phyloP scores from a whole-genome alignment of 192 early-diverging fungal genomes.

The Obelidium mucronatum region DNA sequence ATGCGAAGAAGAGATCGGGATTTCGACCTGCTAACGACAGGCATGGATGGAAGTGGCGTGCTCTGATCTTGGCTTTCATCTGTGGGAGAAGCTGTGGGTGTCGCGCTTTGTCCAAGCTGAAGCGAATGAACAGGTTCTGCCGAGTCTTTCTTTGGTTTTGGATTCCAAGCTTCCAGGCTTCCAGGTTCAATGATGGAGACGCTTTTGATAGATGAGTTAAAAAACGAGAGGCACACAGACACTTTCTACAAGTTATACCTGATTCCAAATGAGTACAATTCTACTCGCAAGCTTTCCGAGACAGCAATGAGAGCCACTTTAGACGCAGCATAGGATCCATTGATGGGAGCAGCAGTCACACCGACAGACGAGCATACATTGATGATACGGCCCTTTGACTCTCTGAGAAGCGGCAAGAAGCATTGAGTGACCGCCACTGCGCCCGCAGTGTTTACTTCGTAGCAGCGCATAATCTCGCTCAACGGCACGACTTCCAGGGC shows the following conservation, averaged over 20 bases:
- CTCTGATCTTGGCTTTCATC: no score
- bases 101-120: conserved; percentile 13
- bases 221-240: no score
- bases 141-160: conserved; percentile 3
- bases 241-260: no score
- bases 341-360: conserved; percentile 48
- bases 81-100: no score
- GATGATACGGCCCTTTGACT: conserved; percentile 47
- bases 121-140: not conserved
- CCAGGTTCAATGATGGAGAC: conserved; percentile 55
- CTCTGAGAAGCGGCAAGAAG: conserved; percentile 48
- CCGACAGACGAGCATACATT: conserved; percentile 51
- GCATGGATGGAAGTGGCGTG: no score
- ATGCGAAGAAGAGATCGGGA: conserved; percentile 10
- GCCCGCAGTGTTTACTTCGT: conserved; percentile 55
- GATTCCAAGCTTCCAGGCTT: conserved; percentile 29
- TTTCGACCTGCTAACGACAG: not conserved
- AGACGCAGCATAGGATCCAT: conserved; percentile 50
- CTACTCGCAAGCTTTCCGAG: conserved; percentile 50
- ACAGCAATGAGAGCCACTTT: conserved; percentile 50
- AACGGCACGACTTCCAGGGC: conserved; percentile 43
- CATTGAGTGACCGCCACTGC: conserved; percentile 47
- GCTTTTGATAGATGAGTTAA: not conserved
- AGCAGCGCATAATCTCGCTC: conserved; percentile 40
- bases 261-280: conserved; percentile 47